Conservation (phyloP, 257 asterid genomes). For the Plectranthus barbatus region DNA sequence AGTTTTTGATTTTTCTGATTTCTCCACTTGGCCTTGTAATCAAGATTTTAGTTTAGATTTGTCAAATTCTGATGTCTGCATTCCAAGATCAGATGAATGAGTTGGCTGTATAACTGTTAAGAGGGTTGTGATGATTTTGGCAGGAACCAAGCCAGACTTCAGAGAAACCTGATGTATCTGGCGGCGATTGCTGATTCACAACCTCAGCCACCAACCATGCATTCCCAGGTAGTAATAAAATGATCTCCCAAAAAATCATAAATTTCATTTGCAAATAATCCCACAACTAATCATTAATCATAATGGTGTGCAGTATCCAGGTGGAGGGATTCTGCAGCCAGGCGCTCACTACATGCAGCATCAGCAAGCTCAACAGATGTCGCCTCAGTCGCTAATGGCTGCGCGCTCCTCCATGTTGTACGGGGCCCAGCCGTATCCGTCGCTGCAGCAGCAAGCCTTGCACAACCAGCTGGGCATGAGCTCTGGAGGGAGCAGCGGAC, state of each 20-base stretch:
- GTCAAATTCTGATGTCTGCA: no score
- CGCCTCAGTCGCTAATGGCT: constrained; percentile 72
- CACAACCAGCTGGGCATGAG: constrained; percentile 68
- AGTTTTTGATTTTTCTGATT: no score
- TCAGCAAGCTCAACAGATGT: constrained; percentile 66
- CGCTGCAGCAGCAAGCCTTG: constrained; percentile 72
- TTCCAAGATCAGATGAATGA: no score
- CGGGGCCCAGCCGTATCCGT: constrained; percentile 62
- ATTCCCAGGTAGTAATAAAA: constrained; percentile 91
- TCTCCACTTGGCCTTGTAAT: no score
- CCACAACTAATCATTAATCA: no score
- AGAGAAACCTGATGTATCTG: constrained; percentile 88
- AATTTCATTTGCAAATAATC: no score
- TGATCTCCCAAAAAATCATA: no score
- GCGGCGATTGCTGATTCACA: constrained; percentile 99
- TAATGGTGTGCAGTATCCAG: constrained; percentile 31
- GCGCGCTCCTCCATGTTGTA: constrained; percentile 76
- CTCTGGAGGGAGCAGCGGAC: constrained; percentile 46
- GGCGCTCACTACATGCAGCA: constrained; percentile 59
- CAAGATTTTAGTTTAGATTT: no score
- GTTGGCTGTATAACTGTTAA: no score
- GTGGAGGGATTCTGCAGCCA: constrained; percentile 60
- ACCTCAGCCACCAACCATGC: constrained; percentile 82
- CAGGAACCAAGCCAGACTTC: constrained; percentile 86
- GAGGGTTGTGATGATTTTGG: no score